Conservation (phyloP, 495 filamentous ascomycete species). For the Cenococcum geophilum region DNA sequence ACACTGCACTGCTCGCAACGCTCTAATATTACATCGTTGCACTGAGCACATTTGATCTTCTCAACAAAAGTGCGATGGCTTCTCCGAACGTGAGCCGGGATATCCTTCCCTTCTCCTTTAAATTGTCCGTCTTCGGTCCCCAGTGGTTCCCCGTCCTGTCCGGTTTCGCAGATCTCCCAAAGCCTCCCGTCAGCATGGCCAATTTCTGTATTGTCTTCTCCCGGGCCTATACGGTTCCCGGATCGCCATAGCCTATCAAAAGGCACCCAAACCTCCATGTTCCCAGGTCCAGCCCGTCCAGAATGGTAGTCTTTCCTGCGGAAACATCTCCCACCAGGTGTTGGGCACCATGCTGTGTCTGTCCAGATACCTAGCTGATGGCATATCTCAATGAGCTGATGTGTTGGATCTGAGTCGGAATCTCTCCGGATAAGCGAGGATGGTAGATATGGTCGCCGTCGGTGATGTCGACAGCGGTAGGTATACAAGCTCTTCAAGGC, state of each 20-base stretch:
- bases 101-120: conserved; percentile 51
- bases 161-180: conserved; percentile 55
- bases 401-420: conserved; percentile 57
- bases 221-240: conserved; percentile 52
- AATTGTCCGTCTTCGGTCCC: conserved; percentile 43
- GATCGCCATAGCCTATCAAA: conserved; percentile 58
- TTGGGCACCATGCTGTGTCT: conserved; percentile 59
- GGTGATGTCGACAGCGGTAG: conserved; percentile 57
- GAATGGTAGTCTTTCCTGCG: conserved; percentile 53
- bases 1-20: conserved; percentile 59
- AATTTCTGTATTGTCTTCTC: conserved; percentile 26
- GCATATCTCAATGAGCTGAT: conserved; percentile 57
- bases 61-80: conserved; percentile 52
- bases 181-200: conserved; percentile 44
- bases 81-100: conserved; percentile 49
- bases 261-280: conserved; percentile 56
- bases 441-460: conserved; percentile 53
- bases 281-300: conserved; percentile 48
- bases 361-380: conserved; percentile 58
- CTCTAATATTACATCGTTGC: conserved; percentile 48
- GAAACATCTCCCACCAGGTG: conserved; percentile 53
- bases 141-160: conserved; percentile 51
- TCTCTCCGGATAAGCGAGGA: conserved; percentile 51
- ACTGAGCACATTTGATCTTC: conserved; percentile 50
- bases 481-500: conserved; percentile 57